Base-by-base conservation (phyloP, 768 basidiomycete species). In the Russula brevipes region DNA sequence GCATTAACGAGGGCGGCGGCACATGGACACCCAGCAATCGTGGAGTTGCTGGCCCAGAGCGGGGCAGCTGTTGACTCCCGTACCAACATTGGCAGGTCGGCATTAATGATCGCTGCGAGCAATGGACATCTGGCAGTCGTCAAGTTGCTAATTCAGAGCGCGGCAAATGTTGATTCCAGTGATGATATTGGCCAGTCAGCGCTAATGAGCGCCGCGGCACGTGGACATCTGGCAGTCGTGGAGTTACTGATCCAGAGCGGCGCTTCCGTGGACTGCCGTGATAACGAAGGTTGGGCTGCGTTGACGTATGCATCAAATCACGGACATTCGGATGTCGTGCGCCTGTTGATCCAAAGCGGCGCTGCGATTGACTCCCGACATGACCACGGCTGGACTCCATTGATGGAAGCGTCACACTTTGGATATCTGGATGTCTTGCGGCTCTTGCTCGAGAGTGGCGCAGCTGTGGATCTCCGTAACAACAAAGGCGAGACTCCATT, bases 361-460 rank as follows among this genome's bases (percentile, higher is more conserved):
- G 14, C 55, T 3, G 35, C 41, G 2, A 6, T 57, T 0, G 35
- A 62, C 24, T 5, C 2, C 7, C 39, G 11, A 8, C 10, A 49
- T 2, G 1, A 1, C 0, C 0, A 33, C 2, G 36, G 46, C 41
- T 3, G 39, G n/a, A 49, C 54, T 0, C 36, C 60, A 3, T 41
- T 61, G n/a, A 8, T 39, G 35, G 0, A 11, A 1, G 38, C 46
- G 9, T 19, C 36, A 16, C 1, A 2, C 11, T 0, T 4, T 0
- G 24, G 44, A 11, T 38, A 36, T 0, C 5, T 54, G 1, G 38
- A 49, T 3, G 10, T 54, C 0, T 36, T 11, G 24, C 45, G 35
- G 36, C 24, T 54, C 3, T 38, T 60, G 14, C 31, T 54, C 24
- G 35, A 54, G 16, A 16, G 30, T 8, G 30, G 30, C 11, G 45